A percentile compares a stretch with the other conserved stretches of the same genome.
Conservation (phyloP, 2,329 filamentous ascomycete genomes). For the Pseudogymnoascus verrucosus region DNA sequence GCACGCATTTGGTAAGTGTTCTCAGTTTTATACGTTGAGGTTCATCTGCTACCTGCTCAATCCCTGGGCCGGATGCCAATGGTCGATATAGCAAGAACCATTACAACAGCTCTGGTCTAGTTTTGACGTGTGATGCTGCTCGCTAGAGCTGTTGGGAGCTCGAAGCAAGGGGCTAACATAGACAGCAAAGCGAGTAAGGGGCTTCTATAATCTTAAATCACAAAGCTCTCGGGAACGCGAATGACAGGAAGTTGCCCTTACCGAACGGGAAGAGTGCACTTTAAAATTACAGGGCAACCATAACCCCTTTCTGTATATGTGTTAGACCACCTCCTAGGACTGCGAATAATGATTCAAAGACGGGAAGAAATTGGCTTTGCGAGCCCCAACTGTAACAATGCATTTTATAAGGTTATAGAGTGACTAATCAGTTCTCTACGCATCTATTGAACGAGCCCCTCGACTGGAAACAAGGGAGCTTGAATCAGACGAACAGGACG, state of each 20-base stretch:
- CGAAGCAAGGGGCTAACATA: not conserved
- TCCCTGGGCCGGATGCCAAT: not conserved
- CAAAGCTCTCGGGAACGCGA: not conserved
- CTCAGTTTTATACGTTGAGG: not conserved
- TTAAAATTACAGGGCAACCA: not conserved
- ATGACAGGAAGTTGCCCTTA: not conserved
- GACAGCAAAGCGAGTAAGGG: not conserved
- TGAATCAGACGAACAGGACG: too few relatives aligned
- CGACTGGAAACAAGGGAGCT: not conserved
- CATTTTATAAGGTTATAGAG: not conserved
- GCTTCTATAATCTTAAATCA: not conserved
- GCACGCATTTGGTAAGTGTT: not conserved
- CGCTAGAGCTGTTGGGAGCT: not conserved
- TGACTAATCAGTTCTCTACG: not conserved
- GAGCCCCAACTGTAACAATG: not conserved
- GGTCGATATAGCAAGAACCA: not conserved
- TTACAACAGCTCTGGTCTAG: not conserved
- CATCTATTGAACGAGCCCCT: not conserved
- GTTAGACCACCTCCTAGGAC: not conserved
- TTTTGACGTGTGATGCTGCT: not conserved
- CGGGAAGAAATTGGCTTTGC: not conserved
- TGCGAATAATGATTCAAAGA: not conserved
- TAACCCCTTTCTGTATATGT: not conserved
- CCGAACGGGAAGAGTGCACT: not conserved
- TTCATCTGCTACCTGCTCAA: not conserved